Evolutionary conservation across 768 basidiomycete genomes (phyloP).

Genomic region (Russula foetens): DNA sequence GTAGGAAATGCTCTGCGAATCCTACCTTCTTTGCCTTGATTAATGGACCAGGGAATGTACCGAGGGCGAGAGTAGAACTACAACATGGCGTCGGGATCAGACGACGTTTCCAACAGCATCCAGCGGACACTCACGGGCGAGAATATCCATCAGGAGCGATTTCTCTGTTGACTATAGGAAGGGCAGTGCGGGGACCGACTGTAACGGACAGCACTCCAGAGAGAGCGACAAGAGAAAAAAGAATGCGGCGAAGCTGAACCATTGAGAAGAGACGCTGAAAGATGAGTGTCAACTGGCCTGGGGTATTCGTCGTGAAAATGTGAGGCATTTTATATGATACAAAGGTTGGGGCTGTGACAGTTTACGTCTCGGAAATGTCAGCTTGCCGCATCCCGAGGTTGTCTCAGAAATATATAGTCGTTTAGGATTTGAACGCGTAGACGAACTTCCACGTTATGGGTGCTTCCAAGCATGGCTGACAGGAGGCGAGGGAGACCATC

Average conservation of each 20-base stretch:
- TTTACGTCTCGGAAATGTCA: no score
- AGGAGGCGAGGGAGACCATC: no score
- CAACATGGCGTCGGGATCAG: no score
- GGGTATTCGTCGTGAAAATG: neutral
- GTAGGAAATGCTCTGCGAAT: no score
- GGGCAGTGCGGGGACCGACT: neutral
- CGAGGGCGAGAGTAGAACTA: neutral
- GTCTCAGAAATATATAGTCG: no score
- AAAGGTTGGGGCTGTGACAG: neutral
- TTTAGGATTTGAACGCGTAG: no score
- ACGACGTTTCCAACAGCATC: no score
- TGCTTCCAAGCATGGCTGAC: no score
- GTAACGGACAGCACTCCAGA: neutral
- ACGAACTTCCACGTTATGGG: no score
- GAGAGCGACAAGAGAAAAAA: constrained; percentile 1
- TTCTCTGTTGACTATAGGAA: neutral
- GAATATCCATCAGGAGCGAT: constrained; percentile 23
- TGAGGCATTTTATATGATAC: neutral
- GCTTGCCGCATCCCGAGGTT: no score
- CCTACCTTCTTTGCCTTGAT: neutral
- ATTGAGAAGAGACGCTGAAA: neutral
- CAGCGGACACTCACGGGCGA: constrained; percentile 11
- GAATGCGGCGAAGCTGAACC: neutral
- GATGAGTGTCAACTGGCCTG: neutral
- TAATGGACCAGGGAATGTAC: neutral